Base-by-base conservation (phyloP, 2,329 filamentous ascomycete genomes). In the Aaosphaeria pasadenensis region DNA sequence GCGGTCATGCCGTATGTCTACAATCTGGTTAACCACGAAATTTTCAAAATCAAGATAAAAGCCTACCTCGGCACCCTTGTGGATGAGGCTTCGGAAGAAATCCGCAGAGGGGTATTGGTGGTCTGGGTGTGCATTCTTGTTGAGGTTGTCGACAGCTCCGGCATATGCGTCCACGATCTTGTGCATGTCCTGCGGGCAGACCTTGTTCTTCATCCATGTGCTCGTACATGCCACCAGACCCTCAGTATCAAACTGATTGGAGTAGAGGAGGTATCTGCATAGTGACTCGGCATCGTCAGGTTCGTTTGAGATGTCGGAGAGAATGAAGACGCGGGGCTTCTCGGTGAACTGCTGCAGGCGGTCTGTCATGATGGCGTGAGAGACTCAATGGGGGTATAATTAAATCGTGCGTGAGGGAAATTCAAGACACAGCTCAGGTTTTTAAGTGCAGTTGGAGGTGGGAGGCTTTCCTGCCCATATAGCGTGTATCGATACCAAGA, bases 111-210 rank as follows among this genome's bases (percentile, higher is more conserved):
- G 66, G 35, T 67, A 69, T 29, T 53, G 56, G 52, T 57, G 60
- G 9, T 66, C 52, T 4, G 64, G 64, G 45, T 75, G 70, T 0
- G 72, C 69, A 45, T 77, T 75, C 3, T 71, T 73, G 51, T 81
- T 78, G 4, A 83, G 64, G 49, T 77, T 82, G 9, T 74, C 71
- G 3, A 67, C 58, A 2, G 55, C 61, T 5, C 53, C 54, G 2
- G 55, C 64, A 49, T 71, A 71, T 35, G 61, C 66, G 45, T 66
- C 58, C 38, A 70, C 53, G 24, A 70, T 66, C 45, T 62, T 66
- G 46, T 66, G 58, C 58, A 71, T 69, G 33, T 67, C 62, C 43
- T 67, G 52, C 11, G 66, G 66, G 43, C 54, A 62, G 30, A 67
- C 62, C 42, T 58, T 61, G 43, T 66, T 57, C 51, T 60, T 69